Evolutionary conservation across 2,329 filamentous ascomycete species (phyloP).

Genomic region (Cadophora malorum): DNA sequence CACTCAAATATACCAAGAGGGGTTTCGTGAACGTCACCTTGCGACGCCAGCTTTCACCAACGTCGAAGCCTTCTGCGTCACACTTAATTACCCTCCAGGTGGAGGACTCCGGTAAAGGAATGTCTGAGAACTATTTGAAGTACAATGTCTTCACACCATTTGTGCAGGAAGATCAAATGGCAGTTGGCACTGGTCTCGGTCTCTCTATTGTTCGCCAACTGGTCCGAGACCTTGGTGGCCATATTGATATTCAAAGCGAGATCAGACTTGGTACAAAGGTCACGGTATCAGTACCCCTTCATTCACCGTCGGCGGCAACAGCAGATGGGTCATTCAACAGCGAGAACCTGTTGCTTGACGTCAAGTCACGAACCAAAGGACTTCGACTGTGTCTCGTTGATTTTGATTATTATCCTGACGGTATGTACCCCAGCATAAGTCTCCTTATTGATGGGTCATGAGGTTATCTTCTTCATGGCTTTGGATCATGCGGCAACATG

Average conservation of each 20-base stretch:
- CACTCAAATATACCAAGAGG: constrained; percentile 63
- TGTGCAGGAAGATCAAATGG: constrained; percentile 64
- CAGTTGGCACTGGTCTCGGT: constrained; percentile 65
- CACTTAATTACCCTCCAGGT: constrained; percentile 47
- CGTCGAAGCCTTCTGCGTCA: not conserved
- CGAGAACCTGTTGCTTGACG: constrained; percentile 24
- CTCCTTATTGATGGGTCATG: too few species aligned
- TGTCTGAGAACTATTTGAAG: constrained; percentile 64
- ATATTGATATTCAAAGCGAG: constrained; percentile 62
- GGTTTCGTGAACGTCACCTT: constrained; percentile 56
- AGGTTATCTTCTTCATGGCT: too few species aligned
- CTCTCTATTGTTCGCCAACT: constrained; percentile 66
- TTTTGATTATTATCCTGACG: constrained; percentile 31
- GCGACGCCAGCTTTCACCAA: constrained; percentile 15
- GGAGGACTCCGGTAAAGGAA: constrained; percentile 66
- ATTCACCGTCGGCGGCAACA: not conserved
- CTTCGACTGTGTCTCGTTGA: constrained; percentile 34
- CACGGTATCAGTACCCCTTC: constrained; percentile 52
- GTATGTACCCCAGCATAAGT: not conserved
- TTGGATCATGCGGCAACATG: too few species aligned
- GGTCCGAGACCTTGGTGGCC: constrained; percentile 64
- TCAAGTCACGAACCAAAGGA: constrained; percentile 25
- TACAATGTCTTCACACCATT: constrained; percentile 66
- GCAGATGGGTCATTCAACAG: not conserved
- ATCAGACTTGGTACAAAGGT: constrained; percentile 60